Evolutionary conservation across 1,284 basidiomycete genomes (phyloP).

Genomic region (Afroboletus lepidellus): DNA sequence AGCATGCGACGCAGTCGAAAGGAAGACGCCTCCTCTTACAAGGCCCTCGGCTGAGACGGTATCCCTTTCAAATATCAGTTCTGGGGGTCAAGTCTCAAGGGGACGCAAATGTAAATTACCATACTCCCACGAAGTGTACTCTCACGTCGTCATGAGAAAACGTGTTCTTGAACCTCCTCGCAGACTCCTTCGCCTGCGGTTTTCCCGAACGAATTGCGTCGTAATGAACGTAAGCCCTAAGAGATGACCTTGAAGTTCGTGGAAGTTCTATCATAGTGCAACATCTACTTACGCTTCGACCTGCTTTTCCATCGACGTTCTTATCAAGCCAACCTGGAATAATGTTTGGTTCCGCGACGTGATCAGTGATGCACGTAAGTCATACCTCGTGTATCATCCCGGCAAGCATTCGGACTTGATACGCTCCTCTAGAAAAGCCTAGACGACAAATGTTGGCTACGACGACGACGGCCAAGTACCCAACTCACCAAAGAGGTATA

Average conservation of each 20-base stretch:
- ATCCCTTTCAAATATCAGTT: too few relatives aligned
- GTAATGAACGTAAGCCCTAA: neutral
- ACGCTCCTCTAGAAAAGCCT: constrained; percentile 26
- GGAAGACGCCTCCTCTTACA: neutral
- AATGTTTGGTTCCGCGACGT: neutral
- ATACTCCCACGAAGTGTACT: constrained; percentile 10
- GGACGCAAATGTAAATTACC: neutral
- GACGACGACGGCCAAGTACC: too few relatives aligned
- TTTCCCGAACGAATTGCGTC: neutral
- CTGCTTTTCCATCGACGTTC: constrained; percentile 24
- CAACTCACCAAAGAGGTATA: constrained; percentile 11
- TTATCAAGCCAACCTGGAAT: constrained; percentile 35
- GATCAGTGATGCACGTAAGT: neutral
- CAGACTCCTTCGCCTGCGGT: too few relatives aligned
- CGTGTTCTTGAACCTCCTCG: constrained; percentile 1
- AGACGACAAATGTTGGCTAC: neutral
- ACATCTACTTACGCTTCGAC: constrained; percentile 14
- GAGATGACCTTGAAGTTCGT: too few relatives aligned
- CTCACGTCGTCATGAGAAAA: constrained; percentile 5
- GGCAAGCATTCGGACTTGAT: constrained; percentile 33
- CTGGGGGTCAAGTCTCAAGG: too few relatives aligned
- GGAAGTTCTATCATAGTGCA: too few relatives aligned
- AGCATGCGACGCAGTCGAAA: constrained; percentile 4
- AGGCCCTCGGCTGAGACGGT: constrained; percentile 8
- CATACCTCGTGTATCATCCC: constrained; percentile 8